Conservation (phyloP, 116 monocot species). For the Dioscorea cayenensis region DNA sequence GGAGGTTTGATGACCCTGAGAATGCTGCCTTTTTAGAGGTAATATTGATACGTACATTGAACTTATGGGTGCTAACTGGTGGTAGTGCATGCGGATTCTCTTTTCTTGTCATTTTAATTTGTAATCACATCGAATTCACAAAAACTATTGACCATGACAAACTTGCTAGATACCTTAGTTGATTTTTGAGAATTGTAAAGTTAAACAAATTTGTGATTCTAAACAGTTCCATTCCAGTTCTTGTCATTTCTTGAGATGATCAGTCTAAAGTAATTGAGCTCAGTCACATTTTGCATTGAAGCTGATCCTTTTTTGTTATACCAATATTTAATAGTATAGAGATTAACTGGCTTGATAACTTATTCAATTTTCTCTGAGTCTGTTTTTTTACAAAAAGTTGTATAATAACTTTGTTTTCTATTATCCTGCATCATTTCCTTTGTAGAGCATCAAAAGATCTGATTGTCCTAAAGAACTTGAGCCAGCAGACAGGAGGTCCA, state of each 20-base stretch:
- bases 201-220: no score
- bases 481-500: constrained; percentile 65
- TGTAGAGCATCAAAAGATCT: constrained; percentile 79
- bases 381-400: not conserved
- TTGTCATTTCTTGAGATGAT: no score
- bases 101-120: not conserved
- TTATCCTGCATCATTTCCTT: not conserved
- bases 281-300: no score
- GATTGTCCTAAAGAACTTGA: constrained; percentile 87
- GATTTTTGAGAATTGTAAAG: no score
- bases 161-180: no score
- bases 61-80: not conserved
- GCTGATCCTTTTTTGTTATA: no score
- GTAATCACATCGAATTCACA: not conserved
- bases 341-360: no score
- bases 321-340: no score
- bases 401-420: not conserved
- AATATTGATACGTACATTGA: not conserved
- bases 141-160: no score
- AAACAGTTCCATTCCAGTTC: no score
- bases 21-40: constrained; percentile 96
- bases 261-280: no score
- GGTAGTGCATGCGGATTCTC: not conserved
- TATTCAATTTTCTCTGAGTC: not conserved
- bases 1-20: constrained; percentile 78